These are phyloP conservation scores for Yamadazyma trypodendri DNA, from an alignment of 1,139 yeast genomes.

Conservation along the genomic window DNA sequence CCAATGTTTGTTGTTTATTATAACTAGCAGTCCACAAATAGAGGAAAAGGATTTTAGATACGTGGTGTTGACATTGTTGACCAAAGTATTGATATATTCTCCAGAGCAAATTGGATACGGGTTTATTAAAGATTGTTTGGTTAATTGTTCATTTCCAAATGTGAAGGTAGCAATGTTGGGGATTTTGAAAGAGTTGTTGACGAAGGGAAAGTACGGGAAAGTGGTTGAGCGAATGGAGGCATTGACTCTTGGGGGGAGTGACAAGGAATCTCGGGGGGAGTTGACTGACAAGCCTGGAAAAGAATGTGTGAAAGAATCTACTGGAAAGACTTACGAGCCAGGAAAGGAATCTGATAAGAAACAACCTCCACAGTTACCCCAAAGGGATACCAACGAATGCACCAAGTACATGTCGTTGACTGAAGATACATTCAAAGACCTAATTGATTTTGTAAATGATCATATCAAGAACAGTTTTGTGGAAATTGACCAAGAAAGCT, in stretches of 20 bases:
- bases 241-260: slow-evolving; percentile 5
- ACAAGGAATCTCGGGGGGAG: too few species aligned
- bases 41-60: slow-evolving; percentile 23
- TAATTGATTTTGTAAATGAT: slow-evolving; percentile 37
- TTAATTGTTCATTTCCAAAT: slow-evolving; percentile 64
- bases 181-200: slow-evolving; percentile 63
- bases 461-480: slow-evolving; percentile 33
- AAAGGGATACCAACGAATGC: slow-evolving; percentile 14
- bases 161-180: slow-evolving; percentile 61
- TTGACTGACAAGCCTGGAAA: too few species aligned
- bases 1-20: slow-evolving; percentile 32
- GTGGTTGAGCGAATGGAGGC: slow-evolving; percentile 8
- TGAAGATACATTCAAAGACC: slow-evolving; percentile 33
- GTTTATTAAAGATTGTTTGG: slow-evolving; percentile 64
- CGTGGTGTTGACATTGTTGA: slow-evolving; percentile 47
- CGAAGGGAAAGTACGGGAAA: slow-evolving; percentile 17
- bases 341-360: not conserved
- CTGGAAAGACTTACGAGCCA: too few species aligned
- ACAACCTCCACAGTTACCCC: slow-evolving; percentile 20
- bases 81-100: slow-evolving; percentile 53
- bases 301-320: not conserved
- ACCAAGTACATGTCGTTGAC: slow-evolving; percentile 38
- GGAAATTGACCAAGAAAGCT: slow-evolving; percentile 10
- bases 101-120: slow-evolving; percentile 58
- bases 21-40: slow-evolving; percentile 15